Evolutionary conservation across 371 early-diverging fungal genomes (phyloP).

Genomic region (Blyttiomyces sp.): DNA sequence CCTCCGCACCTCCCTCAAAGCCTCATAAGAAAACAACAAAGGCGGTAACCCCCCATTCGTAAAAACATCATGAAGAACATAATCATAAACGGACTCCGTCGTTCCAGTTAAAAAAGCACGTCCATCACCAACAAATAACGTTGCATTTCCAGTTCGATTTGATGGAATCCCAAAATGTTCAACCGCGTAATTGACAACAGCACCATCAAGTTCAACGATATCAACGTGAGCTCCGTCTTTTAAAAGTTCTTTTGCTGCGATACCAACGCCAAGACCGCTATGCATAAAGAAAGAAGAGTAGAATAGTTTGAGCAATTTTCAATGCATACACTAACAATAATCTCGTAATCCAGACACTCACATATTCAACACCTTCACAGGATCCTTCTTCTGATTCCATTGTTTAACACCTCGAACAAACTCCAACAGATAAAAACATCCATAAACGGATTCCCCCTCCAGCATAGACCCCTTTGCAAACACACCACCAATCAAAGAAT

Average conservation of each 20-base stretch:
- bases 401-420: constrained; percentile 1
- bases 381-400: constrained; percentile 4
- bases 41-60: constrained; percentile 74
- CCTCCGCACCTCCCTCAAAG: constrained; percentile 52
- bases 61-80: constrained; percentile 84
- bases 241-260: constrained; percentile 63
- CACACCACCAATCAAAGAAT: no score
- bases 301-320: constrained; percentile 2
- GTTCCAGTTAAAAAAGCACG: constrained; percentile 54
- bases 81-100: constrained; percentile 58
- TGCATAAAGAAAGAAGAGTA: neutral
- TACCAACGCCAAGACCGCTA: constrained; percentile 79
- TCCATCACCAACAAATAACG: constrained; percentile 64
- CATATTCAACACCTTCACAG: constrained; percentile 31
- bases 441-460: constrained; percentile 67
- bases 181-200: constrained; percentile 60
- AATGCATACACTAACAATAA: neutral
- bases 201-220: constrained; percentile 75
- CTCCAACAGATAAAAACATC: constrained; percentile 68
- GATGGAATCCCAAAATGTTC: constrained; percentile 60
- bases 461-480: constrained; percentile 24
- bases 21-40: constrained; percentile 64
- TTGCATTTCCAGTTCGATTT: constrained; percentile 33
- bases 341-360: constrained; percentile 6
- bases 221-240: constrained; percentile 51